Conservation (phyloP, 495 filamentous ascomycete species). For the Talaromyces nanjingensis region DNA sequence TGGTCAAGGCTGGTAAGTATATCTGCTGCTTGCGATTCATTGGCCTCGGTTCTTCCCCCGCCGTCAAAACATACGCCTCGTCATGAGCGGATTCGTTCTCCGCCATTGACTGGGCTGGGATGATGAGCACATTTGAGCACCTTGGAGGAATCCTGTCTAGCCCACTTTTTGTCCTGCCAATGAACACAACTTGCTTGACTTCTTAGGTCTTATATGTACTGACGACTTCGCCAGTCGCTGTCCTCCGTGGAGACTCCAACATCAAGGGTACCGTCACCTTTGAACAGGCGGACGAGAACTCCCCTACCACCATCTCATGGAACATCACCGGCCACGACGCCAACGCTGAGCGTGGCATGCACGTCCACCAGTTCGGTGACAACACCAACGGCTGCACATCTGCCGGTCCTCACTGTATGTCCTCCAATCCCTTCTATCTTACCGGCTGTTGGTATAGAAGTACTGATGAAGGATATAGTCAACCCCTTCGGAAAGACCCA, state of each 20-base stretch:
- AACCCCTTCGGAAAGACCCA: conserved; percentile 91
- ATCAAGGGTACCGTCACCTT: conserved; percentile 89
- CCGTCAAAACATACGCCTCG: conserved; percentile 2
- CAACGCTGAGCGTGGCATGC: conserved; percentile 94
- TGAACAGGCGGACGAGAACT: conserved; percentile 76
- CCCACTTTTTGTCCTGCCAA: too few species aligned
- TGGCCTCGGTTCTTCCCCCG: conserved; percentile 2
- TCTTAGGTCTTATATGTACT: too few species aligned
- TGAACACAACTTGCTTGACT: too few species aligned
- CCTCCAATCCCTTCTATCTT: too few species aligned
- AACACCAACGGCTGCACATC: conserved; percentile 99
- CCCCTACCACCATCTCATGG: conserved; percentile 80
- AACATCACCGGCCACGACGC: conserved; percentile 88
- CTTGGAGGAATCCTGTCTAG: conserved; percentile 25
- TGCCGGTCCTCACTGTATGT: conserved; percentile 90
- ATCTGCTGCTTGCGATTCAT: conserved; percentile 10
- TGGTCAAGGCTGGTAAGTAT: conserved; percentile 91
- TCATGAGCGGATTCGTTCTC: conserved; percentile 19
- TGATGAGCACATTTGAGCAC: conserved; percentile 52
- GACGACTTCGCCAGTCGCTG: neutral
- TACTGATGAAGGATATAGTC: conserved; percentile 45
- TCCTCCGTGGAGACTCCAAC: conserved; percentile 61
- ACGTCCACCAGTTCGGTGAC: conserved; percentile 98
- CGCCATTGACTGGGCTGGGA: conserved; percentile 26
- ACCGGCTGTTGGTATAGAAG: too few species aligned